Evolutionary conservation across 768 basidiomycete species (phyloP).

Genomic region (Suillus brevipes): DNA sequence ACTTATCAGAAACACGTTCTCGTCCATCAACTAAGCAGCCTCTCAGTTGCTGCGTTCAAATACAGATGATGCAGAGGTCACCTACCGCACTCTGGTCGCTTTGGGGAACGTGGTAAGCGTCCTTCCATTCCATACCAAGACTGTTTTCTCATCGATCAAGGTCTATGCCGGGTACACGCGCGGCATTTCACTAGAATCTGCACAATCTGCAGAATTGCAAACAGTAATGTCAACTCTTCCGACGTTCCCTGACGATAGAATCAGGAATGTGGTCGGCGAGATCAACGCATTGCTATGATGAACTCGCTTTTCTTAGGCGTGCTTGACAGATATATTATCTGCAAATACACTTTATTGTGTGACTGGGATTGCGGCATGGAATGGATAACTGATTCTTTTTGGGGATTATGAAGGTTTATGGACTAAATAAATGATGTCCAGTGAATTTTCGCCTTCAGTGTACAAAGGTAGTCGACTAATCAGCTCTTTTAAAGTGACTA

Average conservation of each 20-base stretch:
- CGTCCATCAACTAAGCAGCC: slow-evolving; percentile 11
- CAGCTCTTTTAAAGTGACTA: not conserved
- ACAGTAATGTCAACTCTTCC: slow-evolving; percentile 11
- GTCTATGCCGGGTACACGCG: slow-evolving; percentile 46
- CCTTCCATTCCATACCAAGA: not conserved
- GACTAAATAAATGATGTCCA: not conserved
- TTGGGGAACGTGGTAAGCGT: slow-evolving; percentile 68
- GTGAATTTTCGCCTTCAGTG: not conserved
- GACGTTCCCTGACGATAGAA: slow-evolving; percentile 59
- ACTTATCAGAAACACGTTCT: slow-evolving; percentile 6
- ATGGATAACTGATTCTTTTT: not conserved
- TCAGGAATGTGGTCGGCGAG: slow-evolving; percentile 51
- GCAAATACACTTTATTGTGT: not conserved
- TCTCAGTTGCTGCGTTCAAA: slow-evolving; percentile 37
- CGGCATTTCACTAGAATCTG: slow-evolving; percentile 32
- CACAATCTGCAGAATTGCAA: slow-evolving; percentile 32
- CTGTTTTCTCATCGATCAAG: slow-evolving; percentile 35
- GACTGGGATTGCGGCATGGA: not conserved
- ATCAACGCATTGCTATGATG: slow-evolving; percentile 43
- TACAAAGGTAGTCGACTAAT: not conserved
- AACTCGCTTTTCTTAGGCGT: not conserved
- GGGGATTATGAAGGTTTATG: not conserved
- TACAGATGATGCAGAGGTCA: slow-evolving; percentile 62
- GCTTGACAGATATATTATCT: not conserved
- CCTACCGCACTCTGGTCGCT: slow-evolving; percentile 69